Evolutionary conservation across 441 rosid species (phyloP).

Genomic region (Gossypium schwendimanii): DNA sequence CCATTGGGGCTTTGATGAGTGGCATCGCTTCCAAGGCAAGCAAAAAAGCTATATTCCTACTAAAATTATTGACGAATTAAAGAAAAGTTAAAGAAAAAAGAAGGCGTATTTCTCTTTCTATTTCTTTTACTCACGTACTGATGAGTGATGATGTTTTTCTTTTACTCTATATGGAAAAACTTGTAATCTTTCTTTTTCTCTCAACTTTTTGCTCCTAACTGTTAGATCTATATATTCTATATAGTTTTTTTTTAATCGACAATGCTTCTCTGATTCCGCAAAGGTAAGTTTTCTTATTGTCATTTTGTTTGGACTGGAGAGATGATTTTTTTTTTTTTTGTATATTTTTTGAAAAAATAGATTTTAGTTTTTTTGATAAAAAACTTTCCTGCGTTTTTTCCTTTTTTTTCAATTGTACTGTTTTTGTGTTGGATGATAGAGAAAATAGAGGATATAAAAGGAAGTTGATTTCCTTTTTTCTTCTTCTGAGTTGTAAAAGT

Average conservation of each 20-base stretch:
- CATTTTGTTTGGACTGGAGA: constrained; percentile 1
- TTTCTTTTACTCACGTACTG: constrained; percentile 19
- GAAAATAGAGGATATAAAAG: constrained; percentile 12
- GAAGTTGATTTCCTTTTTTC: background rate
- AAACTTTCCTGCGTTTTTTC: background rate
- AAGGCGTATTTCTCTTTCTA: constrained; percentile 3
- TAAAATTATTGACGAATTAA: constrained; percentile 6
- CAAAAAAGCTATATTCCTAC: constrained; percentile 5
- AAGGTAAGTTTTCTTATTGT: background rate
- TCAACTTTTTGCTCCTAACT: background rate
- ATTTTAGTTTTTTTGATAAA: background rate
- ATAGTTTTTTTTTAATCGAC: background rate
- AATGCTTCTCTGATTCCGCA: background rate
- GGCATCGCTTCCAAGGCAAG: constrained; percentile 60
- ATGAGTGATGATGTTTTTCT: constrained; percentile 16
- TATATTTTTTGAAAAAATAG: background rate
- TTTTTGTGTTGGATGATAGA: constrained; percentile 21
- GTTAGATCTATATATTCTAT: constrained; percentile 12
- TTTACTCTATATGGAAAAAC: background rate
- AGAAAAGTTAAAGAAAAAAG: background rate
- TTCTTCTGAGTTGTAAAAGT: background rate
- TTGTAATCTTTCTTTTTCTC: background rate
- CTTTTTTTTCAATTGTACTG: background rate
- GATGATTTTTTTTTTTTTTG: background rate
- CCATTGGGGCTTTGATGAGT: constrained; percentile 33